Base-by-base conservation (phyloP, 148 eudicot species). In the Beta vulgaris region DNA sequence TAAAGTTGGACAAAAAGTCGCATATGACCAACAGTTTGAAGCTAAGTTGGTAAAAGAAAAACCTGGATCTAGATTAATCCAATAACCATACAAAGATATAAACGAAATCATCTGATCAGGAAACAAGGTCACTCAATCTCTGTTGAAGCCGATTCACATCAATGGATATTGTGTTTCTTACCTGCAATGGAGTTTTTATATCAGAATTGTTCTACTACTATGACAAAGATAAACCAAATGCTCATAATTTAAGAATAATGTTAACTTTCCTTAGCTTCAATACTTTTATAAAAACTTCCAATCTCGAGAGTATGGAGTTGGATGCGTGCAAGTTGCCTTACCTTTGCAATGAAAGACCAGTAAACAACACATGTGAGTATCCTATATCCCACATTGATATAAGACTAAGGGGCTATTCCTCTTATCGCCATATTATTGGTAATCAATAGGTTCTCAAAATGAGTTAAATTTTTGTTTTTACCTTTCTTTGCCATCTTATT, bases 121-220 rank as follows among this genome's bases (percentile, higher is more conserved):
- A 44, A 58, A 81, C 48, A 28, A 55, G 65, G 14, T 54, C 75
- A 61, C 39, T 68, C 31, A 81, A 57, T n/a, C 78, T 78, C 23
- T 62, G 71, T 31, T 73, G 75, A n/a, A 81, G 81, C 35, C 65
- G 74, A 39, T 72, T 39, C n/a, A 61, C 19, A 70, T 81, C 81
- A 48, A 81, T 69, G 70, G 67, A 53, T 60, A 39, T 39, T 39
- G 69, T 25, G n/a, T 69, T 73, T 16, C 23, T 44, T 28, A 69
- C 60, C 84, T 81, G 74, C 75, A 73, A 2, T 14, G 5, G 19
- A 48, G 19, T 48, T 48, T n/a, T 18, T 51, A 10, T 51, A 7
- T 51, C 57, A 9, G n/a, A n/a, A 3, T 34, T 44, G 19, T 42
- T n/a, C n/a, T n/a, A n/a, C n/a, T 68, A 7, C 3, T 29, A 26